These are phyloP conservation scores for Trichocladium uniseriatum DNA, from an alignment of 495 filamentous ascomycete species.

Conservation along the genomic window DNA sequence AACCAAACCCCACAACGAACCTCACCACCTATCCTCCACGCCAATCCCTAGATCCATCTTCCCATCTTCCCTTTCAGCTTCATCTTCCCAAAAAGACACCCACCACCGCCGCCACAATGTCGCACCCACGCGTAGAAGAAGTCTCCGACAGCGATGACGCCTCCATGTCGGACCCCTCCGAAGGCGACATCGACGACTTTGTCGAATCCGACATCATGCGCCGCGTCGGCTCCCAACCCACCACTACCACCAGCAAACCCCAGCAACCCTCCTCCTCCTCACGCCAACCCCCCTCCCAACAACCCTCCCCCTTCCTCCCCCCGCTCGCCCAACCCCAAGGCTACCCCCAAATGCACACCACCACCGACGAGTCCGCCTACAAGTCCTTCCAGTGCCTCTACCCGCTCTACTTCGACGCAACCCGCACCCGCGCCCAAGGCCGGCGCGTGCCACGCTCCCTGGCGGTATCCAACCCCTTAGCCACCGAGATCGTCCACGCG, in stretches of 20 bases:
- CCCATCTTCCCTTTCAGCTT: too few species aligned
- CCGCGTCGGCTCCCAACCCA: slow-evolving; percentile 11
- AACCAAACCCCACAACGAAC: slow-evolving; percentile 9
- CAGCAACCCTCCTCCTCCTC: slow-evolving; percentile 4
- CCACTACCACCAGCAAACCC: neutral
- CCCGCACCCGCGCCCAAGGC: slow-evolving; percentile 64
- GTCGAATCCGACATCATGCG: slow-evolving; percentile 39
- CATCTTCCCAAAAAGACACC: neutral
- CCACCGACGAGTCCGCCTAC: slow-evolving; percentile 49
- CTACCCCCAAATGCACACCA: slow-evolving; percentile 30
- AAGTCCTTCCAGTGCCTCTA: slow-evolving; percentile 82
- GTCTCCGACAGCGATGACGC: slow-evolving; percentile 64
- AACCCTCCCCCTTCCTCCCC: neutral
- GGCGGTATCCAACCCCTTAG: slow-evolving; percentile 78
- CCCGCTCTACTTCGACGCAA: slow-evolving; percentile 84
- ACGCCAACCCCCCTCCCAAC: neutral
- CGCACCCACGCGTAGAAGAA: slow-evolving; percentile 81
- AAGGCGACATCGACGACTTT: slow-evolving; percentile 54
- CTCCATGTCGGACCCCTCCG: slow-evolving; percentile 61
- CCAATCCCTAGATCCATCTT: too few species aligned
- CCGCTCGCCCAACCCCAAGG: slow-evolving; percentile 13
- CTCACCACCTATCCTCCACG: neutral
- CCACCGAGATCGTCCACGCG: slow-evolving; percentile 80
- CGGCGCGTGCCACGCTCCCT: slow-evolving; percentile 61
- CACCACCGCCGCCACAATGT: slow-evolving; percentile 48